Evolutionary conservation across 192 early-diverging fungal genomes (phyloP), one percentile per base, ranked within the genome.

Genomic region (Jimgerdemannia lactiflua): DNA sequence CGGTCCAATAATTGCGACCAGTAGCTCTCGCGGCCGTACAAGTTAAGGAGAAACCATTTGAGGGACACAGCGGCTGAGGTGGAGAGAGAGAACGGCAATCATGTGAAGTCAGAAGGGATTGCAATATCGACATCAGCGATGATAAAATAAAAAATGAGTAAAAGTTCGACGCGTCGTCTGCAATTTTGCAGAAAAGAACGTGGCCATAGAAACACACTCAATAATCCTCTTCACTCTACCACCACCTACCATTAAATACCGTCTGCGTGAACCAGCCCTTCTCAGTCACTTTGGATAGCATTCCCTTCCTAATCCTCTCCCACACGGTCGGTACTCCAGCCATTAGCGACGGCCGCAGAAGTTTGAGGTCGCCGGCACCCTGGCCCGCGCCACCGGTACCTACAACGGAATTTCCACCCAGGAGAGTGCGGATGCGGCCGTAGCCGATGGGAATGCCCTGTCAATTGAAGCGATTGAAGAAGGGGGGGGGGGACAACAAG

Each of bases 261-360:
- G 54, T 70, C 20, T 84, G 85, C 14, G 77, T 42, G 17, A 74
- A 54, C 39, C 83, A 79, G 41, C 75, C 69, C 8, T 80, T 69
- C 29, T 77, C 81, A 14, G 78, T 80, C 72, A 94, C 79, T 64
- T 91, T 89, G 42, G 78, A 74, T 14, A 89, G 42, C 39, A 94
- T 88, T 2, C 86, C 87, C 79, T 95, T 94, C 63, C 92, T 87
- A 76, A 95, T 95, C 18, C 84, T 85, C 71, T 94, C 92, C 92
- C 92, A 94, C 54, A 94, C 91, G 29, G 88, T 87, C 4, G 94
- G 94, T 3, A 94, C 93, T 59, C 92, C 93, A 43, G 84, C 83
- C 86, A 95, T 87, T 54, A 94, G 72, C 3, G 90, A 91, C n/a
- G 93, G 93, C 14, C 76, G 74, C 19, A 94, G 85, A 42, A 91